A percentile compares a stretch with the other conserved stretches of the same genome.
phyloP scores from a whole-genome alignment of 805 yeast species.

The Wickerhamiella galacta region DNA sequence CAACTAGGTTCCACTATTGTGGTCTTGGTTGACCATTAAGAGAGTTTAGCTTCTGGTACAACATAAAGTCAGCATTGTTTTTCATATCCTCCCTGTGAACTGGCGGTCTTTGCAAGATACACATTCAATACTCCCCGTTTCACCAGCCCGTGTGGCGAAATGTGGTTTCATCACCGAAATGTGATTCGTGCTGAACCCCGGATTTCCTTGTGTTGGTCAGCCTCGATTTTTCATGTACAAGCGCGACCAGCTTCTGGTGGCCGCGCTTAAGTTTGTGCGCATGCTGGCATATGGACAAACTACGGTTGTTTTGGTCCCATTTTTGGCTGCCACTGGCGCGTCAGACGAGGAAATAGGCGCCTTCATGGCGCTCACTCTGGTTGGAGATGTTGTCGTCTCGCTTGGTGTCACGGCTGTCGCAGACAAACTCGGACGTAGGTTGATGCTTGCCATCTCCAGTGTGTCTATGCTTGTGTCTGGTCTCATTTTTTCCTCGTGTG shows the following conservation, averaged over 20 bases:
- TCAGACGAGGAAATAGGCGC: conserved; percentile 47
- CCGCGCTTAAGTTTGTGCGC: conserved; percentile 54
- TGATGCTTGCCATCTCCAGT: conserved; percentile 46
- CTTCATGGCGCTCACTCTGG: conserved; percentile 65
- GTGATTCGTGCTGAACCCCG: no score
- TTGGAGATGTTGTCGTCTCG: conserved; percentile 65
- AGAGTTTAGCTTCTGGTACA: no score
- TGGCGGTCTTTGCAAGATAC: no score
- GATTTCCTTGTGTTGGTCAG: no score
- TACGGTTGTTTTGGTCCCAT: conserved; percentile 60
- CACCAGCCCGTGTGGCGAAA: no score
- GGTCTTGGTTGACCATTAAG: no score
- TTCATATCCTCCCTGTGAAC: no score
- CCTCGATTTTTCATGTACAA: no score
- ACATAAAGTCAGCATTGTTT: no score
- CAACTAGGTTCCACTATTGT: no score
- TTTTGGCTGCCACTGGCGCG: conserved; percentile 37
- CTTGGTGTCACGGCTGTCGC: conserved; percentile 63
- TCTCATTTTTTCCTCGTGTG: conserved; percentile 37
- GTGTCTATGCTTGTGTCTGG: conserved; percentile 57
- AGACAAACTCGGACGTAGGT: conserved; percentile 49
- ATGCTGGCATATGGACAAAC: conserved; percentile 63
- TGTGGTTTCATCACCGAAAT: no score
- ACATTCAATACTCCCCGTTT: no score
- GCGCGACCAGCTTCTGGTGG: conserved; percentile 42